phyloP scores from a whole-genome alignment of 208 protist species.

The Wallacemonas sp. region DNA sequence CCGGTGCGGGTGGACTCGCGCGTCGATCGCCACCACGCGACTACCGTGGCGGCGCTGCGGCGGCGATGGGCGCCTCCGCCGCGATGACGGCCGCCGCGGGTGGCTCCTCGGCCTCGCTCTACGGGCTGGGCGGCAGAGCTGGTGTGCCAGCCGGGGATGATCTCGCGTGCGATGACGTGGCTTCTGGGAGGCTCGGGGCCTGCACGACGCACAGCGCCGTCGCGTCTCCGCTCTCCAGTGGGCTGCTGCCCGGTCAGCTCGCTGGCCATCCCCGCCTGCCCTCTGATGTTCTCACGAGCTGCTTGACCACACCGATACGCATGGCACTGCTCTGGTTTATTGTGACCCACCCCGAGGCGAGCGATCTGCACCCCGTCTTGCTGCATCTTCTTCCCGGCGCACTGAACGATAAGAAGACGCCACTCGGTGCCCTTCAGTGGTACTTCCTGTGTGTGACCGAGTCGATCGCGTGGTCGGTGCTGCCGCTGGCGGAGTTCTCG shows the following conservation, averaged over 20 bases:
- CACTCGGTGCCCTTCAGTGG: conserved; percentile 98
- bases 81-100: neutral
- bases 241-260: conserved; percentile 5
- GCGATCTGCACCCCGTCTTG: conserved; percentile 70
- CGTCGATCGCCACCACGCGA: no score
- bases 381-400: conserved; percentile 75
- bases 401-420: conserved; percentile 91
- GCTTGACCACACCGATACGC: conserved; percentile 97
- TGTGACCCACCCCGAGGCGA: conserved; percentile 45
- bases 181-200: conserved; percentile 19
- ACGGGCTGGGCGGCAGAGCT: no score
- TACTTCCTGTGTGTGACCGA: conserved; percentile 99
- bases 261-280: conserved; percentile 68
- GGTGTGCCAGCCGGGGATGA: no score
- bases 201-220: neutral
- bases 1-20: conserved; percentile 2
- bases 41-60: no score
- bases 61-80: neutral
- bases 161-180: conserved; percentile 7
- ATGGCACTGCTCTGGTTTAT: conserved; percentile 96
- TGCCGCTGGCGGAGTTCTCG: conserved; percentile 78
- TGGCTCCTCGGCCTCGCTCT: no score
- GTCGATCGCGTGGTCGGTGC: conserved; percentile 97
- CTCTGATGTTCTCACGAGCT: conserved; percentile 98
- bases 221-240: neutral